Conservation (phyloP, 78 protist species). For the Dictyostelium capitatum region DNA sequence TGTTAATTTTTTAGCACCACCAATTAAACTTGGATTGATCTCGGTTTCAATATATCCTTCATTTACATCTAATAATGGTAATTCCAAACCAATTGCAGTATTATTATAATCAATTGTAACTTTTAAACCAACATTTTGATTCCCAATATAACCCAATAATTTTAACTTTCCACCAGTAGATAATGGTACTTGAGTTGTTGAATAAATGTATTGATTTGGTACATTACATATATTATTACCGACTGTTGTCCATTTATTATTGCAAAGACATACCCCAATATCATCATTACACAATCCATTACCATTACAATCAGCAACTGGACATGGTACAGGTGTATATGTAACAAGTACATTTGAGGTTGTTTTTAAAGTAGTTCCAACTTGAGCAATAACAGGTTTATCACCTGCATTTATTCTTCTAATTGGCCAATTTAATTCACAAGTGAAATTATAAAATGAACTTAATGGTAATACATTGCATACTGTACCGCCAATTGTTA, state of each 20-base stretch:
- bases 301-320: background rate
- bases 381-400: too few species aligned
- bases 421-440: too few species aligned
- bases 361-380: too few species aligned
- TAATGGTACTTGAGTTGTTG: background rate
- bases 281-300: background rate
- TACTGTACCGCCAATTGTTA: background rate
- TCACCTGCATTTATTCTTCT: too few species aligned
- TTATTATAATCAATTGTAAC: background rate
- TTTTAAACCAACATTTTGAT: background rate
- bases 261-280: background rate
- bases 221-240: background rate
- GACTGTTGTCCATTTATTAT: background rate
- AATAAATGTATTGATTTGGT: background rate
- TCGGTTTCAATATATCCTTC: too few species aligned
- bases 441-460: too few species aligned
- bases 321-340: background rate
- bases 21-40: too few species aligned
- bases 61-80: too few species aligned
- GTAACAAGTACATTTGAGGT: too few species aligned
- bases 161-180: background rate
- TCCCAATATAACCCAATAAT: background rate
- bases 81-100: too few species aligned
- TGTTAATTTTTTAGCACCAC: background rate
- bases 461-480: too few species aligned